Evolutionary conservation across 371 early-diverging fungal species (phyloP).

Genomic region (Mucor sp.): DNA sequence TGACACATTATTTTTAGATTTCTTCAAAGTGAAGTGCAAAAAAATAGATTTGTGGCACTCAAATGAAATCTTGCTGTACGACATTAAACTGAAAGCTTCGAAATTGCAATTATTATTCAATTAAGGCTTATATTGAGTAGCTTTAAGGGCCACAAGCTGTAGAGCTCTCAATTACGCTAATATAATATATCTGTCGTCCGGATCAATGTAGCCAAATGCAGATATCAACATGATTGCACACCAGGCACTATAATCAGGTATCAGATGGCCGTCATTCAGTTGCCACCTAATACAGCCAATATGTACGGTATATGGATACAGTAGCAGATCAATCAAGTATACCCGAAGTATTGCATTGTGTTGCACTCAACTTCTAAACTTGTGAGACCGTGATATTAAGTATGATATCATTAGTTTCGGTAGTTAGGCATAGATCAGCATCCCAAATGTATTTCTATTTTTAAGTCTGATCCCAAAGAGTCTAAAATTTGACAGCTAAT

Average conservation of each 20-base stretch:
- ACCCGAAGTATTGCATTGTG: neutral
- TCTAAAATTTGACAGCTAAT: neutral
- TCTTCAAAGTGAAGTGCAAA: neutral
- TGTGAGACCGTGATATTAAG: neutral
- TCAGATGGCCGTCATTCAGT: too few species aligned
- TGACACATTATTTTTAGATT: conserved; percentile 1
- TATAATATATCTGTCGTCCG: too few species aligned
- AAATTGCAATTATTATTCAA: neutral
- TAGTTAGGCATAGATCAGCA: neutral
- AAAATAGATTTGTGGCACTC: neutral
- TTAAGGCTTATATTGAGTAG: neutral
- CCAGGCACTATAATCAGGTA: too few species aligned
- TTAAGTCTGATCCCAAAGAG: neutral
- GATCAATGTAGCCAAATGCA: too few species aligned
- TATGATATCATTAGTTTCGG: neutral
- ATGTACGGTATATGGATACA: too few species aligned
- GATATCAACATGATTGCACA: too few species aligned
- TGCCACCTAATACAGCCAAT: too few species aligned
- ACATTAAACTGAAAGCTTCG: neutral
- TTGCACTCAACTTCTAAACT: neutral
- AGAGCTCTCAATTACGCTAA: too few species aligned
- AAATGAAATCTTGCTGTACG: neutral
- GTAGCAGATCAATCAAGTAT: neutral
- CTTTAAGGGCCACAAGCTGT: too few species aligned
- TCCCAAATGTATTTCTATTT: neutral